phyloP scores from a whole-genome alignment of 2,329 filamentous ascomycete genomes.

The Curvularia lunata region DNA sequence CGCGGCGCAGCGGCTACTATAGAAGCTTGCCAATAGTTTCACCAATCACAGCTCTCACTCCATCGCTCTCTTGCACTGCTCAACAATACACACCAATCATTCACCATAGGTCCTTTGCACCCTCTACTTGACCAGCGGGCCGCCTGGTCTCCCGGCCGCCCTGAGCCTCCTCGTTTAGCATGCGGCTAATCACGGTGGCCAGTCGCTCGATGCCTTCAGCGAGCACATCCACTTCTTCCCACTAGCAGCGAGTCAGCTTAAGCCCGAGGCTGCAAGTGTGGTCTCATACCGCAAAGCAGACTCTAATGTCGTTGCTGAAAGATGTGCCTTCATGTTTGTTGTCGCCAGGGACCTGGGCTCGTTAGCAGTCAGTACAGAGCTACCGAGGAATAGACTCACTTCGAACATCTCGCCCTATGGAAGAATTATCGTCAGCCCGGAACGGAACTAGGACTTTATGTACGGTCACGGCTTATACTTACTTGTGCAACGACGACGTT shows the following conservation, averaged over 20 bases:
- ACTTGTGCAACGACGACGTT: constrained; percentile 68
- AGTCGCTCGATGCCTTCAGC: constrained; percentile 72
- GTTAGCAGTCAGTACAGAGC: constrained; percentile 33
- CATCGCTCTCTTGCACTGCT: not conserved
- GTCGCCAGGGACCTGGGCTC: constrained; percentile 51
- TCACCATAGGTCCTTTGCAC: constrained; percentile 46
- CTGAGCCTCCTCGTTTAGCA: constrained; percentile 43
- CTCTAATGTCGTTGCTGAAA: constrained; percentile 61
- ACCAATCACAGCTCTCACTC: not conserved
- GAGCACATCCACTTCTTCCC: constrained; percentile 71
- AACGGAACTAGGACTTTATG: constrained; percentile 11
- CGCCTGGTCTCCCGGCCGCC: constrained; percentile 18
- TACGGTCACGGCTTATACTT: constrained; percentile 15
- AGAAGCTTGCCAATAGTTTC: not conserved
- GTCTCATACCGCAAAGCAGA: constrained; percentile 42
- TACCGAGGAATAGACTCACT: constrained; percentile 50
- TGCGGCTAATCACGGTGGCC: constrained; percentile 55
- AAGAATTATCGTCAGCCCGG: constrained; percentile 24
- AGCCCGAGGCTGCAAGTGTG: not conserved
- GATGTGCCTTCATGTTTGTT: constrained; percentile 53
- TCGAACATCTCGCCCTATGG: constrained; percentile 72
- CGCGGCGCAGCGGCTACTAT: not conserved
- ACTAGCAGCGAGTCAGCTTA: constrained; percentile 24
- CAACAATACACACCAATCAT: not conserved
- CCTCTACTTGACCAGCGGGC: constrained; percentile 25